Percentiles rank a stretch among this genome's conserved stretches.
Conservation (phyloP, 176 grass and related monocot genomes). For the Elaeis guineensis region DNA sequence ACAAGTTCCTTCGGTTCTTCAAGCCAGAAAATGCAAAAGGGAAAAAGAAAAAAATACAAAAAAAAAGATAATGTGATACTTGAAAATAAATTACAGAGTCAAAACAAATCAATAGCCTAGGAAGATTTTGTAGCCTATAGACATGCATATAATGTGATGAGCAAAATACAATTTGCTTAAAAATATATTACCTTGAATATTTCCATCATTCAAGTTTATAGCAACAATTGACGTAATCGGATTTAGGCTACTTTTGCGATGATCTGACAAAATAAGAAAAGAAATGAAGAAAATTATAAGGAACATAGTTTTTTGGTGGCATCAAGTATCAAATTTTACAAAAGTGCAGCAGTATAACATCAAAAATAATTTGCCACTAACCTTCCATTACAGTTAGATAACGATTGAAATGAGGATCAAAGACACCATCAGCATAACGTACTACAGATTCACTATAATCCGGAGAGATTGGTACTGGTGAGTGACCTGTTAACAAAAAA, state of each 20-base stretch:
- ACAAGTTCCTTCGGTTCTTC: slow-evolving; percentile 82
- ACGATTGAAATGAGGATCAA: slow-evolving; percentile 76
- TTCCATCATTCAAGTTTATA: slow-evolving; percentile 33
- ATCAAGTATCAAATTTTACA: too few relatives aligned
- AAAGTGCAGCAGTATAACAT: too few relatives aligned
- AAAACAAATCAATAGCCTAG: too few relatives aligned
- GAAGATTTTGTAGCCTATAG: too few relatives aligned
- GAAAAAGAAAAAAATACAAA: slow-evolving; percentile 10
- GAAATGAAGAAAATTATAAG: not conserved
- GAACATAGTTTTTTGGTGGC: too few relatives aligned
- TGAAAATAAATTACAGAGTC: too few relatives aligned
- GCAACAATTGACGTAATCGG: slow-evolving; percentile 53
- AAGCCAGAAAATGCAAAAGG: slow-evolving; percentile 9
- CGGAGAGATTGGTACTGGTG: slow-evolving; percentile 64
- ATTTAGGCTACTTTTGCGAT: slow-evolving; percentile 66
- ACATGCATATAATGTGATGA: too few relatives aligned
- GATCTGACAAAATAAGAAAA: slow-evolving; percentile 33
- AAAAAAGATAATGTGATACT: too few relatives aligned
- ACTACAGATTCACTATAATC: slow-evolving; percentile 64
- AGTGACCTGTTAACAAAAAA: slow-evolving; percentile 31
- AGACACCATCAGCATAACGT: slow-evolving; percentile 86
- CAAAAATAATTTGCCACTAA: slow-evolving; percentile 5
- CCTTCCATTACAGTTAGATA: slow-evolving; percentile 93
- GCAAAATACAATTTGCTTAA: not conserved
- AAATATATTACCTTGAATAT: slow-evolving; percentile 45